Percentiles rank a stretch among this genome's conserved stretches.
Conservation (phyloP, 2,329 filamentous ascomycete species). For the Cytospora schulzeri region DNA sequence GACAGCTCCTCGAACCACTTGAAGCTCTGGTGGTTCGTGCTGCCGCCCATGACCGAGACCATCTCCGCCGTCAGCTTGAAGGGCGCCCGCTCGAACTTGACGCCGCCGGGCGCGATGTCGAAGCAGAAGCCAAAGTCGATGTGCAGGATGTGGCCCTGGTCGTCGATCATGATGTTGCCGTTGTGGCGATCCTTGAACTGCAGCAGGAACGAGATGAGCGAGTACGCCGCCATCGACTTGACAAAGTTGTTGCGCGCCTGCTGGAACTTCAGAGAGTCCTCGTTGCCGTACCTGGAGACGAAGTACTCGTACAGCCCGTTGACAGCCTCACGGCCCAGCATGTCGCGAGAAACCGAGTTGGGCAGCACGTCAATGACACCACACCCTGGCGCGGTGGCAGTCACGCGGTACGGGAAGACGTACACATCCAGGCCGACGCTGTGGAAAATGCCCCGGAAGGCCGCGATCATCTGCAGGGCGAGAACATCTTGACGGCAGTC, state of each 20-base stretch:
- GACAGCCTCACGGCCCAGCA: slow-evolving; percentile 96
- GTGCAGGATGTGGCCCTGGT: slow-evolving; percentile 94
- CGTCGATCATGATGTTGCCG: slow-evolving; percentile 99
- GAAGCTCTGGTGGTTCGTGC: slow-evolving; percentile 81
- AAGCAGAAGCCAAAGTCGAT: slow-evolving; percentile 99
- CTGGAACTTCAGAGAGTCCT: slow-evolving; percentile 93
- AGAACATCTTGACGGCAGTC: slow-evolving; percentile 97
- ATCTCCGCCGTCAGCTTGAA: slow-evolving; percentile 98
- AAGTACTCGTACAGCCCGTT: slow-evolving; percentile 99
- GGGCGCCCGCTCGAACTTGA: slow-evolving; percentile 95
- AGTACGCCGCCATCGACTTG: slow-evolving; percentile 99
- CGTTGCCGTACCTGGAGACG: slow-evolving; percentile 93
- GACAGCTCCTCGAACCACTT: slow-evolving; percentile 96
- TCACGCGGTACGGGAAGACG: slow-evolving; percentile 96
- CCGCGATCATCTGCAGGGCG: slow-evolving; percentile 95
- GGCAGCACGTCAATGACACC: slow-evolving; percentile 98
- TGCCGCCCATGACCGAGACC: slow-evolving; percentile 98
- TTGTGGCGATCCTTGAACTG: slow-evolving; percentile 99
- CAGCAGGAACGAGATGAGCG: slow-evolving; percentile 90
- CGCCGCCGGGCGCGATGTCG: slow-evolving; percentile 94
- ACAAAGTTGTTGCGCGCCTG: slow-evolving; percentile 96
- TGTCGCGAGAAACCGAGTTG: slow-evolving; percentile 97
- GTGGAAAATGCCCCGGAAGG: slow-evolving; percentile 96
- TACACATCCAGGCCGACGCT: slow-evolving; percentile 93
- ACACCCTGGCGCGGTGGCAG: slow-evolving; percentile 93